Conservation (phyloP, 352 stramenopile genomes). For the Pythium brachiatum region DNA sequence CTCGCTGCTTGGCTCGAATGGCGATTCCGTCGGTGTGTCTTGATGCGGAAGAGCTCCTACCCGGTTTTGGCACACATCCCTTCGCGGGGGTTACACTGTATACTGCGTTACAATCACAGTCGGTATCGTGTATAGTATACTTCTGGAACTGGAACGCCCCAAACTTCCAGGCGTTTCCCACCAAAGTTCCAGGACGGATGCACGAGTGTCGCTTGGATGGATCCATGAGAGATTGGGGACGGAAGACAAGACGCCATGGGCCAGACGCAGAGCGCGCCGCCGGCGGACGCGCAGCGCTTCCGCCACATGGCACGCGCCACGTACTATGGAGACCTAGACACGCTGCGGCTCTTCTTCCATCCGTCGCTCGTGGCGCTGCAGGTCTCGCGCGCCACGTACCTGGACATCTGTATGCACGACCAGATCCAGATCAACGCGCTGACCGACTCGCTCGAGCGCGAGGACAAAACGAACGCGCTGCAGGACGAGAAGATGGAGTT, state of each 20-base stretch:
- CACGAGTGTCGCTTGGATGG: too few relatives aligned
- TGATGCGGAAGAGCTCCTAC: neutral
- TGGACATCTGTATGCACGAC: slow-evolving; percentile 71
- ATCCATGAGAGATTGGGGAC: too few relatives aligned
- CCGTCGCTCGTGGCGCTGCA: slow-evolving; percentile 49
- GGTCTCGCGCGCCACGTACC: slow-evolving; percentile 71
- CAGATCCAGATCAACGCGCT: slow-evolving; percentile 50
- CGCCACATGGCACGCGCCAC: slow-evolving; percentile 39
- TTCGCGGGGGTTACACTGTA: neutral
- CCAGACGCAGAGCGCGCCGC: slow-evolving; percentile 56
- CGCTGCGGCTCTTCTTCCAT: slow-evolving; percentile 41
- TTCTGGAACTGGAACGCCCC: too few relatives aligned
- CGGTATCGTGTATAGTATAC: too few relatives aligned
- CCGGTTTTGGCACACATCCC: neutral
- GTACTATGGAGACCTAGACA: slow-evolving; percentile 47
- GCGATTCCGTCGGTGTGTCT: neutral
- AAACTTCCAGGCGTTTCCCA: too few relatives aligned
- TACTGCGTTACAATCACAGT: too few relatives aligned
- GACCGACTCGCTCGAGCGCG: slow-evolving; percentile 58
- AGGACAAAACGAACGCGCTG: slow-evolving; percentile 40
- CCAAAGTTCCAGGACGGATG: too few relatives aligned
- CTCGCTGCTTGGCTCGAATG: too few relatives aligned
- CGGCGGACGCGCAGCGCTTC: slow-evolving; percentile 51
- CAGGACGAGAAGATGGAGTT: slow-evolving; percentile 81
- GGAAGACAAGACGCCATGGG: too few relatives aligned